Percentiles rank a stretch among this genome's conserved stretches.
Evolutionary conservation across 1,284 basidiomycete genomes (phyloP).

Genomic region (Ganoderma sinense): DNA sequence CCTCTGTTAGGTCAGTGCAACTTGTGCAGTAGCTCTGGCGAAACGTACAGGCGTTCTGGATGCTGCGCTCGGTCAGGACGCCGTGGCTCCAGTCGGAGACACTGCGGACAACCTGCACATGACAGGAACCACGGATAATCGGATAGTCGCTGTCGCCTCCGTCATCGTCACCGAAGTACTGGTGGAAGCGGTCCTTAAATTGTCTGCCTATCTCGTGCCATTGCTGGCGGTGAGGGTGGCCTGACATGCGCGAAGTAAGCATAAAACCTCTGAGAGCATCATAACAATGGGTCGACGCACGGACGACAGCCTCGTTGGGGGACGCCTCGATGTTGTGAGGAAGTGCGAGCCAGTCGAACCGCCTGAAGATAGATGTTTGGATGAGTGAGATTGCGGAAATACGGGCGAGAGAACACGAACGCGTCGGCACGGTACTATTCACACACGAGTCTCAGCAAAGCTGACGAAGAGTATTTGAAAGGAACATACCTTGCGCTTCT

Average conservation of each 20-base stretch:
- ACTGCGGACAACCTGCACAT: constrained; percentile 83
- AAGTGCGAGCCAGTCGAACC: constrained; percentile 82
- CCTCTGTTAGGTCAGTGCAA: no score
- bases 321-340: constrained; percentile 73
- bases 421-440: constrained; percentile 57
- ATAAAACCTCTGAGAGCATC: neutral
- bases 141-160: constrained; percentile 43
- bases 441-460: neutral
- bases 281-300: constrained; percentile 45
- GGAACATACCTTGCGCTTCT: constrained; percentile 70
- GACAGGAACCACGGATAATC: constrained; percentile 58
- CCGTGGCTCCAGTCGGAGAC: constrained; percentile 94
- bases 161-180: constrained; percentile 38
- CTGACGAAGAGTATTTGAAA: neutral
- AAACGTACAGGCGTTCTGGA: constrained; percentile 87
- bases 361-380: constrained; percentile 38
- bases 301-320: constrained; percentile 70
- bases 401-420: constrained; percentile 40
- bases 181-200: constrained; percentile 69
- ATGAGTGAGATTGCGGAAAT: neutral
- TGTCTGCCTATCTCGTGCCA: constrained; percentile 66
- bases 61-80: constrained; percentile 83
- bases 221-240: constrained; percentile 72
- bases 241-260: constrained; percentile 37
- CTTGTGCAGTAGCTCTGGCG: no score